Evolutionary conservation across 805 yeast species (phyloP).

Genomic region (Hanseniaspora valbyensis): DNA sequence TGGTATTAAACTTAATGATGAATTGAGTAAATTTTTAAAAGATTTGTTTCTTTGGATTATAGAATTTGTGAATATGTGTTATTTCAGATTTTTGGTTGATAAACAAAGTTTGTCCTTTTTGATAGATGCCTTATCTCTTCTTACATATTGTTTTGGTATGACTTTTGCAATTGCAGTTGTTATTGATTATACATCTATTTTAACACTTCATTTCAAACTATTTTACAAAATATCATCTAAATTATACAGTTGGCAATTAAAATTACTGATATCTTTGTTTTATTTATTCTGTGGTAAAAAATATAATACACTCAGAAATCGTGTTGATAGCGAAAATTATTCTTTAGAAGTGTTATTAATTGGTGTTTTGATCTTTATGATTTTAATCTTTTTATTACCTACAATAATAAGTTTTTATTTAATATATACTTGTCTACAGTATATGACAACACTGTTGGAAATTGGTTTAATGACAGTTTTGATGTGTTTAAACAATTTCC

Average conservation of each 20-base stretch:
- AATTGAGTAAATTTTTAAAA: slow-evolving; percentile 74
- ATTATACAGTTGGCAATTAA: slow-evolving; percentile 64
- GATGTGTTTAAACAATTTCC: slow-evolving; percentile 68
- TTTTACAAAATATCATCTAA: slow-evolving; percentile 72
- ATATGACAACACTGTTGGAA: slow-evolving; percentile 38
- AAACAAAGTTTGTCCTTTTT: slow-evolving; percentile 25
- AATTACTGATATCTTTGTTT: slow-evolving; percentile 58
- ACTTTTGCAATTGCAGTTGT: slow-evolving; percentile 57
- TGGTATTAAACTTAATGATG: slow-evolving; percentile 83
- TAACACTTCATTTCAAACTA: slow-evolving; percentile 61
- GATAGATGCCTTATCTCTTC: slow-evolving; percentile 26
- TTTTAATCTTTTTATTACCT: slow-evolving; percentile 67
- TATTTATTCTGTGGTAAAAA: slow-evolving; percentile 83
- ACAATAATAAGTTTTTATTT: slow-evolving; percentile 78
- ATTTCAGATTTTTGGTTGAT: slow-evolving; percentile 26
- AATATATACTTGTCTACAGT: slow-evolving; percentile 52
- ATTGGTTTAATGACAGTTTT: slow-evolving; percentile 49
- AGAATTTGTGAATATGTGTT: slow-evolving; percentile 43
- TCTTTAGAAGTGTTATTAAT: slow-evolving; percentile 76
- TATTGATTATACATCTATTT: slow-evolving; percentile 51
- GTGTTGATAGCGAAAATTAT: slow-evolving; percentile 77
- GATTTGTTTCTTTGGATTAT: slow-evolving; percentile 80
- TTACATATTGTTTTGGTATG: slow-evolving; percentile 46
- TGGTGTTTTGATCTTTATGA: slow-evolving; percentile 81
- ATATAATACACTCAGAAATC: slow-evolving; percentile 66